phyloP scores from a whole-genome alignment of 306 rosid genomes.

The Senna siamea region DNA sequence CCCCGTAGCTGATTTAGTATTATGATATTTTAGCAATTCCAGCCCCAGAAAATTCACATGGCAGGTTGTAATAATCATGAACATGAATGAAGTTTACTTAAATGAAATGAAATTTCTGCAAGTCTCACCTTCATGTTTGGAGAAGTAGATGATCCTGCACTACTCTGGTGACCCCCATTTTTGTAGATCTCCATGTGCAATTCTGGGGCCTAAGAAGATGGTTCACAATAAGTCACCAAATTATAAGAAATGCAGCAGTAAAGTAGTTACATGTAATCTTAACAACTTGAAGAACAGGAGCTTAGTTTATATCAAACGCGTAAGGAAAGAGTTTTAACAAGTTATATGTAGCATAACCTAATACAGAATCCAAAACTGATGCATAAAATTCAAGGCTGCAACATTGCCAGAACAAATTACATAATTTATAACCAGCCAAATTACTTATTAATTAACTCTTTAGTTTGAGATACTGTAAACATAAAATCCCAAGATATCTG shows the following conservation, averaged over 20 bases:
- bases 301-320: not conserved
- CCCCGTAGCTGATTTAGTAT: constrained; percentile 24
- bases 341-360: not conserved
- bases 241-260: not conserved
- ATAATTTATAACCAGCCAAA: not conserved
- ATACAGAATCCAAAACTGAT: not conserved
- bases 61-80: constrained; percentile 17
- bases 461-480: not conserved
- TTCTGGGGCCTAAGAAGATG: constrained; percentile 51
- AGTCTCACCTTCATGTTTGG: constrained; percentile 50
- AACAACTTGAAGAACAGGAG: not conserved
- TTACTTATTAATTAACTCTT: not conserved
- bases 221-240: not conserved
- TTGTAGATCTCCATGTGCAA: constrained; percentile 60
- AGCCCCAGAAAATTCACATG: constrained; percentile 13
- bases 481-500: not conserved
- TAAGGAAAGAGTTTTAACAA: not conserved
- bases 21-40: constrained; percentile 8
- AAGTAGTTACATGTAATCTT: not conserved
- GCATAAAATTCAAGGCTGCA: not conserved
- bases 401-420: not conserved
- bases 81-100: constrained; percentile 14
- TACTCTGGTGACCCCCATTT: constrained; percentile 44
- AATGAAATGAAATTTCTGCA: constrained; percentile 13
- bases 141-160: constrained; percentile 48